Percentiles rank a stretch among this genome's conserved stretches.
Evolutionary conservation across 768 basidiomycete genomes (phyloP).

Genomic region (Lactifluus subvellereus): DNA sequence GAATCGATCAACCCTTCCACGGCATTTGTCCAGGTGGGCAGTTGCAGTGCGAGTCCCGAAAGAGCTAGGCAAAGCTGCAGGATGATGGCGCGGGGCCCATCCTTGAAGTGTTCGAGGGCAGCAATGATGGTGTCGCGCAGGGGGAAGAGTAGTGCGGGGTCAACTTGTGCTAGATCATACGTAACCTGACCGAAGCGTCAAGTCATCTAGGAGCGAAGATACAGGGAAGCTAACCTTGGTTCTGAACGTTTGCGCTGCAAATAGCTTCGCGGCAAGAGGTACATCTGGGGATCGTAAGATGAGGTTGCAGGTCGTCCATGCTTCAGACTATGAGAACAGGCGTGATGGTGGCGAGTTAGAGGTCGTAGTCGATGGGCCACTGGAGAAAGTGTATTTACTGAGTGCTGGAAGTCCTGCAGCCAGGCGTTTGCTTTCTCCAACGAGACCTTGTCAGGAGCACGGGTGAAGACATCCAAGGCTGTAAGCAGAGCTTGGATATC

Average conservation of each 20-base stretch:
- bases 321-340: slow-evolving; percentile 78
- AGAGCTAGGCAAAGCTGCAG: slow-evolving; percentile 88
- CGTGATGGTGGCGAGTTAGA: slow-evolving; percentile 59
- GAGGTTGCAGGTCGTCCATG: slow-evolving; percentile 93
- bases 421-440: slow-evolving; percentile 87
- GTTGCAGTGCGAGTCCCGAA: slow-evolving; percentile 85
- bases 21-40: slow-evolving; percentile 77
- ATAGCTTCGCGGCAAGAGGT: slow-evolving; percentile 76
- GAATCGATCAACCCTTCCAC: slow-evolving; percentile 76
- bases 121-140: slow-evolving; percentile 82
- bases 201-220: not conserved
- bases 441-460: slow-evolving; percentile 75
- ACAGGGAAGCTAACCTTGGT: slow-evolving; percentile 61
- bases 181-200: slow-evolving; percentile 60
- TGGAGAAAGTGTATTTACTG: slow-evolving; percentile 85
- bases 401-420: slow-evolving; percentile 99
- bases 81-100: slow-evolving; percentile 77
- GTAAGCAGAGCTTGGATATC: slow-evolving; percentile 67
- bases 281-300: slow-evolving; percentile 78
- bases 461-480: slow-evolving; percentile 72
- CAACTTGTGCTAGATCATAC: slow-evolving; percentile 90
- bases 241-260: slow-evolving; percentile 95
- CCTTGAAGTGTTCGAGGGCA: slow-evolving; percentile 64
- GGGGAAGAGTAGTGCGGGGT: slow-evolving; percentile 60
- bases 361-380: slow-evolving; percentile 47